Conservation (phyloP, 495 filamentous ascomycete genomes). For the Daldinia bambusicola region DNA sequence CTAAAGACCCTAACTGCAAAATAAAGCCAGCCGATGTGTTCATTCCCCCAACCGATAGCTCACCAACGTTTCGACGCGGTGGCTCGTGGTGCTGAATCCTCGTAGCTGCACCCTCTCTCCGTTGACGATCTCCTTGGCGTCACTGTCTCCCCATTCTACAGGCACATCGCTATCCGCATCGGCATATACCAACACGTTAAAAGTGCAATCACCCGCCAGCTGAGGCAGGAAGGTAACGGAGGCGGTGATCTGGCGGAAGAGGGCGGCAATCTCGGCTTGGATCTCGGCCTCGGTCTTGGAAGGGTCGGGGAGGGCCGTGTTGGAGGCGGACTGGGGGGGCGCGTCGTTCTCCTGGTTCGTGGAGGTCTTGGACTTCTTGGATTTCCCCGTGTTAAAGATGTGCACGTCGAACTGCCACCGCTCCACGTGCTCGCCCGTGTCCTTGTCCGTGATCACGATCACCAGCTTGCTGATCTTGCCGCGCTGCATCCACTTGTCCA, state of each 20-base stretch:
- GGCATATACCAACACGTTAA: slow-evolving; percentile 98
- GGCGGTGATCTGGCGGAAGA: slow-evolving; percentile 97
- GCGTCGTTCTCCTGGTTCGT: slow-evolving; percentile 63
- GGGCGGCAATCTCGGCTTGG: slow-evolving; percentile 91
- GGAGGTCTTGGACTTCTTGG: slow-evolving; percentile 53
- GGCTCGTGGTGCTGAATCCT: slow-evolving; percentile 94
- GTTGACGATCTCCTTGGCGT: slow-evolving; percentile 96
- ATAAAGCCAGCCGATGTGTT: slow-evolving; percentile 10
- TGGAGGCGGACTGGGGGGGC: slow-evolving; percentile 26
- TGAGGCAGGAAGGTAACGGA: slow-evolving; percentile 97
- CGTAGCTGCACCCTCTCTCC: slow-evolving; percentile 95
- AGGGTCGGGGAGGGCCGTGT: slow-evolving; percentile 49
- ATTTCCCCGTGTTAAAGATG: slow-evolving; percentile 68
- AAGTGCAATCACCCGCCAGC: slow-evolving; percentile 92
- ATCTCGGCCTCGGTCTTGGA: slow-evolving; percentile 94
- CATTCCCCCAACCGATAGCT: slow-evolving; percentile 77
- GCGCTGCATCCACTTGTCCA: slow-evolving; percentile 94
- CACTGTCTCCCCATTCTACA: slow-evolving; percentile 98
- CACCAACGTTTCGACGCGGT: slow-evolving; percentile 92
- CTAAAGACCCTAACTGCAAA: background rate
- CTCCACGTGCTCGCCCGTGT: slow-evolving; percentile 95
- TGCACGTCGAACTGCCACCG: slow-evolving; percentile 98
- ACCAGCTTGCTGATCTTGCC: slow-evolving; percentile 97
- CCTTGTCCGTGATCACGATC: slow-evolving; percentile 93
- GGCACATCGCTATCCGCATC: slow-evolving; percentile 97